Base-by-base conservation (phyloP, 305 asterid genomes). In the Lippia alba region DNA sequence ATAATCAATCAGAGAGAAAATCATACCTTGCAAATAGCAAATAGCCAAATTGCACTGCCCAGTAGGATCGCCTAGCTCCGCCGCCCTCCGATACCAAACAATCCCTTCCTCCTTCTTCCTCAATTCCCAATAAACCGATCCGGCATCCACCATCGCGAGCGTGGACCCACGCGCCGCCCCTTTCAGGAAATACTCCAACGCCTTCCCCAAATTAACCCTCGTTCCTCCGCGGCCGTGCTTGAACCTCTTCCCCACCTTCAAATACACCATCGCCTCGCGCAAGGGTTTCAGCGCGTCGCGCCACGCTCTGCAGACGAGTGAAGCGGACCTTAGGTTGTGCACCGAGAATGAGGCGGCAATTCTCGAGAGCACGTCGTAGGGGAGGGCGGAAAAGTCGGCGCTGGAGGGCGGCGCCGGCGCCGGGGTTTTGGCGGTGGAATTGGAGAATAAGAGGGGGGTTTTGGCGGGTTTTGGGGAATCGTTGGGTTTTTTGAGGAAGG, bases 111-210 rank as follows among this genome's bases (percentile, higher is more conserved):
- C 94, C 73, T 64, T 85, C 53, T 71, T 82, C 74, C 97, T 97
- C 88, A 85, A 76, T 56, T 89, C 95, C 95, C 96, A 94, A 60
- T 83, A 91, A 50, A 90, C 45, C 86, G 88, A 70, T 0, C 97
- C 99, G 4, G 95, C 95, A 49, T 91, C 97, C 65, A 93, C 97
- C 97, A 93, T 91, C 9, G 97, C 89, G 33, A 87, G 87, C 36
- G 98, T 86, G 18, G 96, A 89, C 66, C 99, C 99, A 81, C 96
- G 91, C 80, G 89, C 91, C 73, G 95, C 97, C 20, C 96, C 97
- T 73, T 91, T 78, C 45, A 88, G 56, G 63, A 94, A 91, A 0
- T 76, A 85, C 24, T 88, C 95, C 77, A 88, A 51, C 4, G 99
- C 99, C 81, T 87, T 89, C 3, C 17, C 57, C 75, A 75, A 53